Evolutionary conservation across 1,139 yeast species (phyloP).

Genomic region (Pichia terricola): DNA sequence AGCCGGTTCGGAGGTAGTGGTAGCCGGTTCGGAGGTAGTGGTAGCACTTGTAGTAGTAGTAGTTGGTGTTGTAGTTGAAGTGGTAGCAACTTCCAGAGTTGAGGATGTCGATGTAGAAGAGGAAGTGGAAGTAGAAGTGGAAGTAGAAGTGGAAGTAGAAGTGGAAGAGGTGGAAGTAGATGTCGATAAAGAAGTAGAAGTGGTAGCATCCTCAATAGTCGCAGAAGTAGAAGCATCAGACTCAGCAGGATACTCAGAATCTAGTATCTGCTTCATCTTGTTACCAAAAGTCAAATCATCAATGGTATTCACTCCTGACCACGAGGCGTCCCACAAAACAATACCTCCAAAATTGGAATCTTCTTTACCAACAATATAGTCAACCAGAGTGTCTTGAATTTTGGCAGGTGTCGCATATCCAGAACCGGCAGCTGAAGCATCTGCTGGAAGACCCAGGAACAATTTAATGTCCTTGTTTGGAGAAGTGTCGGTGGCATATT

Average conservation of each 20-base stretch:
- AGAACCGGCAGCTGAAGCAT: slow-evolving; percentile 33
- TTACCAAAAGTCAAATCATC: slow-evolving; percentile 23
- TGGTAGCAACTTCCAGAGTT: background rate
- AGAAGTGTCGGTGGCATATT: slow-evolving; percentile 49
- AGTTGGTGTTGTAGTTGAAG: slow-evolving; percentile 5
- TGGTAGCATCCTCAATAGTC: slow-evolving; percentile 16
- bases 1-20: slow-evolving; percentile 2
- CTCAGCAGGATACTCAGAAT: slow-evolving; percentile 12
- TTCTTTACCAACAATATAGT: slow-evolving; percentile 28
- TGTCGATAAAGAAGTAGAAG: slow-evolving; percentile 22
- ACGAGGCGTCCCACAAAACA: slow-evolving; percentile 88
- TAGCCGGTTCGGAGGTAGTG: slow-evolving; percentile 2
- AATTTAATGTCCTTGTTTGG: slow-evolving; percentile 62
- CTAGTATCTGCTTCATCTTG: slow-evolving; percentile 33
- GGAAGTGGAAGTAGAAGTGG: slow-evolving; percentile 12
- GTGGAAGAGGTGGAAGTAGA: slow-evolving; percentile 20
- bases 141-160: slow-evolving; percentile 13
- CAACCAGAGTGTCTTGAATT: slow-evolving; percentile 28
- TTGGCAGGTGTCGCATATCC: slow-evolving; percentile 50
- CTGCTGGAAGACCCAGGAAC: slow-evolving; percentile 44
- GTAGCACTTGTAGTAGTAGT: slow-evolving; percentile 7
- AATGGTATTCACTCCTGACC: slow-evolving; percentile 51
- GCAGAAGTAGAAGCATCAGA: slow-evolving; percentile 10
- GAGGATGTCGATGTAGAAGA: slow-evolving; percentile 13
- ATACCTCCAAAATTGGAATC: slow-evolving; percentile 64